Evolutionary conservation across 208 protist genomes (phyloP).

Genomic region (Kentomonas sorsogonicus): DNA sequence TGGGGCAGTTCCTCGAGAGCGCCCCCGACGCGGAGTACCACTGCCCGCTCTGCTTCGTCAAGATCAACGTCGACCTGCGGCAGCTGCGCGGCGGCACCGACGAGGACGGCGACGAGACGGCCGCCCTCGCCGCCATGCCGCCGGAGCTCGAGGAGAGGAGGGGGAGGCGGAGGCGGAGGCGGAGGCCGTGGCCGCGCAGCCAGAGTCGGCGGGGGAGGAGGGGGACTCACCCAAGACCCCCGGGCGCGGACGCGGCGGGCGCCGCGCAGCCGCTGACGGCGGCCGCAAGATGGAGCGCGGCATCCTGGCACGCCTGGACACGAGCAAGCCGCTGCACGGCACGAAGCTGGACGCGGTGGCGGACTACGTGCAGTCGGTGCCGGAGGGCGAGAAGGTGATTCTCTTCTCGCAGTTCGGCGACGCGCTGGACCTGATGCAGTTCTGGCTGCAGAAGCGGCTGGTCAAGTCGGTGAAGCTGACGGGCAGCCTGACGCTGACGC

Average conservation of each 20-base stretch:
- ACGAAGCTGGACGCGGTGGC: constrained; percentile 90
- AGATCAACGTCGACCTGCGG: constrained; percentile 83
- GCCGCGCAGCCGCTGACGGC: not conserved
- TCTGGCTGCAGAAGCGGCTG: constrained; percentile 58
- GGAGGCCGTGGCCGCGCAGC: not conserved
- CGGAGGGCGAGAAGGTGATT: constrained; percentile 87
- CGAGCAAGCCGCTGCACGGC: constrained; percentile 67
- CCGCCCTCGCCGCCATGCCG: constrained; percentile 47
- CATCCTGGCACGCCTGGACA: constrained; percentile 72
- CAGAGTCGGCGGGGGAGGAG: not conserved
- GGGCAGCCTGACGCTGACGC: constrained; percentile 82
- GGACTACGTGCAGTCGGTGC: constrained; percentile 69
- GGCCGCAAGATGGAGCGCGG: constrained; percentile 23
- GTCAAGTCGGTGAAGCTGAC: constrained; percentile 87
- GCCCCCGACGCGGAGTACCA: constrained; percentile 64
- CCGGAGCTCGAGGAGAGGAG: constrained; percentile 65
- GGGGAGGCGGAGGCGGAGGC: constrained; percentile 14
- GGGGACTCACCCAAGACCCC: not conserved
- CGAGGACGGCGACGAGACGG: constrained; percentile 49
- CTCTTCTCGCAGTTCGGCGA: constrained; percentile 95
- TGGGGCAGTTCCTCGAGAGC: constrained; percentile 83
- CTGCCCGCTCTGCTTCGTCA: constrained; percentile 84
- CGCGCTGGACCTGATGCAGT: constrained; percentile 95
- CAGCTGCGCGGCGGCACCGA: constrained; percentile 48
- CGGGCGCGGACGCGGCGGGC: constrained; percentile 8